A percentile compares a stretch with the other conserved stretches of the same genome.
Conservation (phyloP, 345 rosid genomes). For the Ailanthus altissimus region DNA sequence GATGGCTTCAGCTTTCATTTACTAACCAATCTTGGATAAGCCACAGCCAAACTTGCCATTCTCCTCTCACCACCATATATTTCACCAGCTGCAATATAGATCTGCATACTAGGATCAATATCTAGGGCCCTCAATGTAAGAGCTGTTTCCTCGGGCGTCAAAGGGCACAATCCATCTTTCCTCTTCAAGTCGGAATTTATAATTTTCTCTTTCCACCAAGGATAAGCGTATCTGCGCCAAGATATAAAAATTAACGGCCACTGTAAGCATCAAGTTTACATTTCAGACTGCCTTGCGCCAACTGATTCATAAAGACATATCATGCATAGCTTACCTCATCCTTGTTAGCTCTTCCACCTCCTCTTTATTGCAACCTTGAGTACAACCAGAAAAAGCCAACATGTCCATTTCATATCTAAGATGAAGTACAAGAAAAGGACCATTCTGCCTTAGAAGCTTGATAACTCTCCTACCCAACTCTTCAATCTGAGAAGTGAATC, state of each 20-base stretch:
- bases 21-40: slow-evolving; percentile 76
- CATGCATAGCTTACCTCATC: slow-evolving; percentile 71
- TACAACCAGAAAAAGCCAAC: slow-evolving; percentile 98
- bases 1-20: slow-evolving; percentile 19
- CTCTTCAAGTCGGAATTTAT: slow-evolving; percentile 79
- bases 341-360: slow-evolving; percentile 94
- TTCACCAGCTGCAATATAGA: slow-evolving; percentile 85
- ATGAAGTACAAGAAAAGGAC: slow-evolving; percentile 89
- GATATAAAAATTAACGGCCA: background rate
- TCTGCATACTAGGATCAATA: slow-evolving; percentile 68
- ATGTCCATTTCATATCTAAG: slow-evolving; percentile 99
- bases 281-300: slow-evolving; percentile 5
- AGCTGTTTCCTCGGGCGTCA: slow-evolving; percentile 89
- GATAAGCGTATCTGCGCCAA: slow-evolving; percentile 82
- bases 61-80: slow-evolving; percentile 74
- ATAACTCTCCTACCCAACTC: slow-evolving; percentile 83
- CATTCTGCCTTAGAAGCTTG: slow-evolving; percentile 71
- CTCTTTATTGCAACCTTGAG: slow-evolving; percentile 81
- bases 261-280: slow-evolving; percentile 5
- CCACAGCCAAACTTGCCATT: slow-evolving; percentile 65
- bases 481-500: slow-evolving; percentile 91
- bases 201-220: slow-evolving; percentile 94
- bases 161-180: slow-evolving; percentile 84
- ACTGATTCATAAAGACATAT: background rate
- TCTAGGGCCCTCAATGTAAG: slow-evolving; percentile 72